These are phyloP conservation scores for Pythium inflatum DNA, from an alignment of 352 stramenopile species.

Conservation along the genomic window DNA sequence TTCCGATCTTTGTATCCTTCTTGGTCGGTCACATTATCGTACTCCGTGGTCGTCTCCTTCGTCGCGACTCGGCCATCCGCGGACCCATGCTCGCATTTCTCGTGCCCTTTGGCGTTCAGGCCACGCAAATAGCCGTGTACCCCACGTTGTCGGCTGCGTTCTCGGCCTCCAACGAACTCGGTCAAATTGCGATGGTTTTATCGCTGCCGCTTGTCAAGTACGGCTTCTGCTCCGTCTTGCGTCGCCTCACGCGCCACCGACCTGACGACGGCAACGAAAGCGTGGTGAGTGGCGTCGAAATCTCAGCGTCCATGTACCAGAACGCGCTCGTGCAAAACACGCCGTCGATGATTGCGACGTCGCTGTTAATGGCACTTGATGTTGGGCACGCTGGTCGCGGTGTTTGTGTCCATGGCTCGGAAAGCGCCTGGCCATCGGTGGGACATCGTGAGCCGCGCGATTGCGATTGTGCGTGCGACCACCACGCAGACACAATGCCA, in stretches of 20 bases:
- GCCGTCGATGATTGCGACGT: constrained; percentile 1
- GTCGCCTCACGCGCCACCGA: background rate
- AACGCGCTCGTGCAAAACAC: constrained; percentile 26
- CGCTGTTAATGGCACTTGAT: constrained; percentile 21
- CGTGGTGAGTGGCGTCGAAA: constrained; percentile 23
- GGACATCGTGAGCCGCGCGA: no score
- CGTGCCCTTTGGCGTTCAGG: constrained; percentile 4
- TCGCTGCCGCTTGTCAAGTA: constrained; percentile 22
- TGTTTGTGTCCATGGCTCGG: background rate
- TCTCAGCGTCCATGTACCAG: constrained; percentile 28
- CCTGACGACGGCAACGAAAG: constrained; percentile 5
- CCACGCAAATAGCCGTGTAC: constrained; percentile 21
- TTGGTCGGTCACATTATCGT: no score
- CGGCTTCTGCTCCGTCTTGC: background rate
- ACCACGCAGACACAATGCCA: no score
- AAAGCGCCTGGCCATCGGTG: no score
- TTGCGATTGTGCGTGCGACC: no score
- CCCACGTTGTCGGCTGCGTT: constrained; percentile 3
- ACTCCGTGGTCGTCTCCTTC: background rate
- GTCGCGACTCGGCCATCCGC: background rate
- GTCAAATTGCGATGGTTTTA: background rate
- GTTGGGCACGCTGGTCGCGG: background rate
- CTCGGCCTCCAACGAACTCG: background rate
- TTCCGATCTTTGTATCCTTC: no score
- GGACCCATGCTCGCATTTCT: background rate